Base-by-base conservation (phyloP, 2,329 filamentous ascomycete species). In the Fusarium annulatum region DNA sequence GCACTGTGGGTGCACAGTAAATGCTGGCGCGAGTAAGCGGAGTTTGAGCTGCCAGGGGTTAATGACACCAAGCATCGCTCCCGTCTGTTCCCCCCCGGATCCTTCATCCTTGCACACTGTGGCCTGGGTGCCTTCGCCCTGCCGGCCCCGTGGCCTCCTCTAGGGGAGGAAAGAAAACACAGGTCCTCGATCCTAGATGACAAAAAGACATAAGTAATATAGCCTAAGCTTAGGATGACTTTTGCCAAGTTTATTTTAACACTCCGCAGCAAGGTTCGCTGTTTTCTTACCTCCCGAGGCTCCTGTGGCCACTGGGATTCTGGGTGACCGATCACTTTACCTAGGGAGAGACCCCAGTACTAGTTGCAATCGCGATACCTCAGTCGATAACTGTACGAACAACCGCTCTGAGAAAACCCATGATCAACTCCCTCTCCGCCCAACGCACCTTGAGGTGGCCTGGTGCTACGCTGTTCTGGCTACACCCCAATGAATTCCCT, bases 391-490 rank as follows among this genome's bases (percentile, higher is more conserved):
- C 59, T 43, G 52, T 63, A 69, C 65, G 28, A 76, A 59, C 67
- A 73, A 67, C 61, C 69, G 71, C 76, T 70, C 66, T 76, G 73
- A 70, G 59, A 52, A 64, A 70, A 60, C 52, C 70, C 71, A 77
- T 75, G 73, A 80, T 80, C 79, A 76, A 71, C 68, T 52, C 18
- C 42, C 57, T 69, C 55, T 69, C 67, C 68, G 64, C 59, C 75
- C 75, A 76, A 67, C 67, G 56, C 65, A 67, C 67, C 65, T 42
- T 68, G 59, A 69, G 59, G 67, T 69, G 61, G 65, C 45, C 75
- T 77, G 75, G 80, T 81, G 76, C 76, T 76, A 82, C 80, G 46
- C 74, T 80, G 80, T 74, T 81, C 67, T 72, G 76, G 65, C 65
- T 79, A 79, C 79, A 71, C 79, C 77, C 72, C 72, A 72, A 46